These are phyloP conservation scores for Fusarium tuaranense DNA, from an alignment of 2,329 filamentous ascomycete genomes.

Conservation along the genomic window DNA sequence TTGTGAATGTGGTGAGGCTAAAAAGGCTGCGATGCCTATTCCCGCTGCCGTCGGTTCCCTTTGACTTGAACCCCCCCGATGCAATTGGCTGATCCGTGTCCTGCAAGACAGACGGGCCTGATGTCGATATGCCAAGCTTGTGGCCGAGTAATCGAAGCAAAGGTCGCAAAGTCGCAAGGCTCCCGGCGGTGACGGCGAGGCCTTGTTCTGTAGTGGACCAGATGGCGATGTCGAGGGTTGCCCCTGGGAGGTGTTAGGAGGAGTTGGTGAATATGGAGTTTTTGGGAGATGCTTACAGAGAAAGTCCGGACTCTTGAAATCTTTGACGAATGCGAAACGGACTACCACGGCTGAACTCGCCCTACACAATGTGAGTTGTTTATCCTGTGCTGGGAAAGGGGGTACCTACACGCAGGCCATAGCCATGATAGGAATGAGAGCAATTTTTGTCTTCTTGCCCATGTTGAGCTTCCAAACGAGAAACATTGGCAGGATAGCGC, in stretches of 20 bases:
- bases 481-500: conserved; percentile 64
- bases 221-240: conserved; percentile 58
- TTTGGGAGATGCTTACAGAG: conserved; percentile 50
- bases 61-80: conserved; percentile 7
- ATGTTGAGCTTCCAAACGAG: conserved; percentile 68
- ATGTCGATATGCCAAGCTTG: conserved; percentile 46
- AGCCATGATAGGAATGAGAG: conserved; percentile 64
- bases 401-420: conserved; percentile 64
- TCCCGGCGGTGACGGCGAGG: conserved; percentile 61
- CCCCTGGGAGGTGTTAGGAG: conserved; percentile 40
- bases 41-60: conserved; percentile 16
- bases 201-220: conserved; percentile 62
- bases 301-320: conserved; percentile 55
- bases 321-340: conserved; percentile 54
- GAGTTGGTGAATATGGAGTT: conserved; percentile 1
- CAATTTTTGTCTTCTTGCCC: conserved; percentile 61
- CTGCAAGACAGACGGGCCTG: conserved; percentile 32
- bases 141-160: conserved; percentile 51
- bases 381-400: neutral
- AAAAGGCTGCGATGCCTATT: conserved; percentile 38
- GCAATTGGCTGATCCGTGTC: conserved; percentile 29
- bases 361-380: conserved; percentile 43
- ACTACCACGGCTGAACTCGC: conserved; percentile 59
- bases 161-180: conserved; percentile 60
- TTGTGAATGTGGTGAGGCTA: conserved; percentile 45